Base-by-base conservation (phyloP, 2,329 filamentous ascomycete species). In the Cytospora piceae region DNA sequence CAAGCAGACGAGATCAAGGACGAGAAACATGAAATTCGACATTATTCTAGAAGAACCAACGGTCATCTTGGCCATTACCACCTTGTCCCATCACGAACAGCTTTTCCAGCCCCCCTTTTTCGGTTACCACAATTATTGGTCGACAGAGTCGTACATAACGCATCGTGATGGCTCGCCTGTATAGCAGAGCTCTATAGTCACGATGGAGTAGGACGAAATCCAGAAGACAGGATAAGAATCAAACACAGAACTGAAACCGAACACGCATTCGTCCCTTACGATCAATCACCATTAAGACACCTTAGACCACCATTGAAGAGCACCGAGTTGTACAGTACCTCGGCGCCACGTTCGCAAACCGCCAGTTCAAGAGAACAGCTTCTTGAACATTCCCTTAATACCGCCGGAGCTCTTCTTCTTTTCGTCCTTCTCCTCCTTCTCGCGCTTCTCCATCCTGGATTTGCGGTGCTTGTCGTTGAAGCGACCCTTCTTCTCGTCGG, bases 361-460 rank as follows among this genome's bases (percentile, higher is more conserved):
- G 24, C 22, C 29, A 62, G 9, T 15, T 68, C 52, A 60, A 52
- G 62, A 65, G 46, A 68, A 68, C 7, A 68, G 51, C 52, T 54
- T 66, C 66, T 66, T 68, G 66, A 68, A 68, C 59, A 68, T 68
- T 20, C 66, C 66, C 60, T 68, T 68, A 32, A 68, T 6, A 14
- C 63, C 66, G 14, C 63, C 66, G n/a, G 66, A 54, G 54, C 54
- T 63, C 63, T 68, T 66, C 65, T 68, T 63, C 55, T 63, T 63
- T 49, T 67, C 61, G 17, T 58, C 67, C 61, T 63, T 65, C 17
- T 57, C 61, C 39, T 68, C 65, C 31, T 58, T 67, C 42, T 67
- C 61, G 3, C 67, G 64, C 61, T 59, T 61, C 52, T 68, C 67
- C 34, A 64, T 39, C 51, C 67, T 64, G 15, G 61, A 62, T 32